Evolutionary conservation across 164 flowering plant species (phyloP), one percentile per base, ranked within the genome.

Genomic region (Buxus sempervirens): DNA sequence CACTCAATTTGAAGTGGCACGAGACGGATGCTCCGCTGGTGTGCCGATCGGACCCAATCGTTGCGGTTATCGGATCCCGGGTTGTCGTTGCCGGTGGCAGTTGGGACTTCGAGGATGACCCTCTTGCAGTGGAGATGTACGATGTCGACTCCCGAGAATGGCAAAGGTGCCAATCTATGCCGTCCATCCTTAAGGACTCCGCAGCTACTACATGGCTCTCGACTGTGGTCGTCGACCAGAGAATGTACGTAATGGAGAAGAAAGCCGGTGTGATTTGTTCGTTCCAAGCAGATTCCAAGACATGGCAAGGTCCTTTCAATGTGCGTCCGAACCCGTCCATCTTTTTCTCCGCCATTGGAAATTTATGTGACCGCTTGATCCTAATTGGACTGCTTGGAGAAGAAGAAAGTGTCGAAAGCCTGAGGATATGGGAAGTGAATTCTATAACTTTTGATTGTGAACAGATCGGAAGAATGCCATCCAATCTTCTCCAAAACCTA

Each of bases 41-140:
- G 32, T 93, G 90, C 88, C 79, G 96, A 6, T 12, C 28, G 24
- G 95, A 90, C 73, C 96, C 98, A 0, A 66, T 88, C 41, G 87
- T 93, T 26, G 91, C 90, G 3, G 14, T 61, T 8, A 81, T 85
- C 20, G 93, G 86, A 19, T 53, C 72, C 26, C 62, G 27, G 51
- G n/a, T 90, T 9, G 72, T 92, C n/a, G 77, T 90, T 24, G 91
- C 90, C 14, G 98, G 96, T 16, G 96, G 98, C 64, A 62, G 68
- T 6, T 81, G 82, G 68, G 88, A 82, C 9, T 90, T 83, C 74
- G 90, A 80, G 60, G 90, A 83, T 67, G 90, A 90, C 54, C 87
- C 83, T 0, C 78, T 85, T 36, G 78, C 90, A 0, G 88, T 90
- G 1, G 96, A 90, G 73, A 76, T 83, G 19, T 89, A 80, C 75